Base-by-base conservation (phyloP, 352 stramenopile genomes). In the Pythium pectinolyticum region DNA sequence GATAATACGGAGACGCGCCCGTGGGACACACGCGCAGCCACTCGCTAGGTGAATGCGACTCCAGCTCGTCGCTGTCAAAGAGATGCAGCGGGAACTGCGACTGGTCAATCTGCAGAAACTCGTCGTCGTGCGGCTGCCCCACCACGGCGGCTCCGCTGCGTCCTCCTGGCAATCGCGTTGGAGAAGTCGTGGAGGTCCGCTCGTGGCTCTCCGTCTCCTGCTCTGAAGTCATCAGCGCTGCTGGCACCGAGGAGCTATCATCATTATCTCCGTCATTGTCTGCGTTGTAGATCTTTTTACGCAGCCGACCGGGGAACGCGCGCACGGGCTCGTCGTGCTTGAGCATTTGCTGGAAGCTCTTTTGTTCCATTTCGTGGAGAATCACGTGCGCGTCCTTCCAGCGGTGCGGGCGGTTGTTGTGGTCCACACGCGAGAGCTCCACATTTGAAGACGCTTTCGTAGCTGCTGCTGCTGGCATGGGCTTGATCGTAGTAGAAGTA, bases 21-120 rank as follows among this genome's bases (percentile, higher is more conserved):
- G 70, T 74, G 22, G 70, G 72, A 3, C 75, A 74, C 5, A 67
- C 35, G 9, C 68, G 69, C 14, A 97, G 51, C 90, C 89, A 97
- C 61, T 96, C 84, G 22, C 73, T 72, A 1, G 90, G 86, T 0
- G 72, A 75, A 34, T 84, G 66, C 5, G 77, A 78, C 54, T 96
- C 87, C 43, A 86, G 91, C 73, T 97, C 86, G 49, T 92, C 74
- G 56, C 78, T 94, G 72, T 97, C 91, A 55, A 97, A 97, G 24
- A 95, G 61, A 62, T 97, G 84, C 30, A 97, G 64, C 8, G 91
- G 91, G 62, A 97, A 85, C 70, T 97, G 83, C n/a, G 87, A 96
- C 74, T 96, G 83, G 65, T 97, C 88, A 40, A 97, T 78, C 65
- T 95, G 83, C 35, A 97, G 63, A 22, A 92, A 86, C 43, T 96